Evolutionary conservation across 176 grass and related monocot genomes (phyloP).

Genomic region (Tillandsia leiboldiana): DNA sequence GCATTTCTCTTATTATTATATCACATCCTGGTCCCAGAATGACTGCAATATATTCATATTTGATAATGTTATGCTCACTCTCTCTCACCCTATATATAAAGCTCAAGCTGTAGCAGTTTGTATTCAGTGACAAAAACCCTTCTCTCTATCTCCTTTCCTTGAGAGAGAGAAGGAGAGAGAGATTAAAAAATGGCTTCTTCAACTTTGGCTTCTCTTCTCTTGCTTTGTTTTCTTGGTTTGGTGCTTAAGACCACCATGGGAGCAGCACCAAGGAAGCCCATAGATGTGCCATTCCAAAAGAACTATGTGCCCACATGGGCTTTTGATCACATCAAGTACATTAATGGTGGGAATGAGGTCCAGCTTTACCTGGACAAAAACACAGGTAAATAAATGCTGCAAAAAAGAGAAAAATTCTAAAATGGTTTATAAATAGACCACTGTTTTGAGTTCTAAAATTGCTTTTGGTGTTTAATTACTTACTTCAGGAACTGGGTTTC

Average conservation of each 20-base stretch:
- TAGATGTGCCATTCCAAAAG: neutral
- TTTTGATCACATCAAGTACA: neutral
- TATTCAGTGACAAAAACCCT: too few relatives aligned
- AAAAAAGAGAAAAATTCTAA: neutral
- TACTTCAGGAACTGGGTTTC: neutral
- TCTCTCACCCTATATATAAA: neutral
- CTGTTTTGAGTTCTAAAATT: neutral
- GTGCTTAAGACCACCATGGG: neutral
- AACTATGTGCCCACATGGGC: neutral
- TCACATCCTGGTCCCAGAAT: too few relatives aligned
- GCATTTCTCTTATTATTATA: too few relatives aligned
- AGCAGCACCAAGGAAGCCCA: neutral
- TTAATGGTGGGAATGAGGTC: neutral
- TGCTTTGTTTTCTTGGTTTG: neutral
- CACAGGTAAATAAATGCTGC: neutral
- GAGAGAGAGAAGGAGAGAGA: too few relatives aligned
- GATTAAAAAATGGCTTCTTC: neutral
- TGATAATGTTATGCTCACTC: neutral
- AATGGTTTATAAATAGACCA: neutral
- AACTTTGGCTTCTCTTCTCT: neutral
- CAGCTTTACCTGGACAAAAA: neutral
- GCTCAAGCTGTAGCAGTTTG: too few relatives aligned
- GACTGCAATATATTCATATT: neutral
- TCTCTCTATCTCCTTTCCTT: too few relatives aligned
- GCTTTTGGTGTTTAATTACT: neutral